Evolutionary conservation across 2,329 filamentous ascomycete genomes (phyloP), one percentile per base, ranked within the genome.

Genomic region (Hypoxylon sp.): DNA sequence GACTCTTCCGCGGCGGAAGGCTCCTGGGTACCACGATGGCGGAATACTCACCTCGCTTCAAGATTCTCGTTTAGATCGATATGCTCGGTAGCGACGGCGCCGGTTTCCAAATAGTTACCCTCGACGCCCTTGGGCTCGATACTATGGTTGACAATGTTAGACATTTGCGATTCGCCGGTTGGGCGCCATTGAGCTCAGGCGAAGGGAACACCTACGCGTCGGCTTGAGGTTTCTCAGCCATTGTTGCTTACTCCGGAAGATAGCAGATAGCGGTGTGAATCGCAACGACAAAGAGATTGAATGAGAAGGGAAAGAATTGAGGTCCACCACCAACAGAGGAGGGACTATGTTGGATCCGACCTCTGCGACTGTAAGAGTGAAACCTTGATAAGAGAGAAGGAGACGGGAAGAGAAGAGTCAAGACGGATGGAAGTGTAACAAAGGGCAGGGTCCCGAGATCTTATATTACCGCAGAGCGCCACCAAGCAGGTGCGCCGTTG

Each of bases 21-120:
- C 17, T 28, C 23, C 36, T 19, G 10, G 14, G 19, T 21, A 11
- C 46, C 46, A 23, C 21, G 36, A 21, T 19, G 19, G 41, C 32
- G 14, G n/a, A n/a, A n/a, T 36, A 72, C 81, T 74, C 76, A 83
- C 82, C 75, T 83, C 61, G 82, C 81, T 65, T 81, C 76, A n/a
- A 83, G 78, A 66, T 83, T 82, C 14, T 67, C 69, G 61, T 77
- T 77, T 17, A 83, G 63, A 34, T 82, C 79, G 45, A 77, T 75
- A 67, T 82, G 73, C 52, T 82, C 78, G 11, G 63, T 66, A 19
- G 69, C 61, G 9, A 74, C 68, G 43, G 74, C 50, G 11, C 73
- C 73, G n/a, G 68, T 61, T 61, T 78, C 76, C 5, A 78, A 38
- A 30, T 72, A 65, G 5, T 60, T 34, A 14, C 73, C 73, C 38